Conservation (phyloP, 2,329 filamentous ascomycete species). For the Pestalotiopsis sp. region DNA sequence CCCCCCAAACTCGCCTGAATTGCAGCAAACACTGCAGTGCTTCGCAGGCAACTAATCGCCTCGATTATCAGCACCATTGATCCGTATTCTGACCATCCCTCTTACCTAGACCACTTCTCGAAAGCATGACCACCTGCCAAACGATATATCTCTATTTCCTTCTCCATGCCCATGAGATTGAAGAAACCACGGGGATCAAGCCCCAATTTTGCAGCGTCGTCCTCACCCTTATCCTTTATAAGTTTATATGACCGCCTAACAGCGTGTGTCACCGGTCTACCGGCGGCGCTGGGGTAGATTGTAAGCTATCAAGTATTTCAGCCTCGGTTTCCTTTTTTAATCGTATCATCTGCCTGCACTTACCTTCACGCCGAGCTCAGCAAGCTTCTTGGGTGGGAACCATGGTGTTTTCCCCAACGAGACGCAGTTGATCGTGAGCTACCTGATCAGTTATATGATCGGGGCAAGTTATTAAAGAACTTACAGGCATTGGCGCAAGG, state of each 20-base stretch:
- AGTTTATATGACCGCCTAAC: conserved; percentile 10
- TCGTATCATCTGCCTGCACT: no score
- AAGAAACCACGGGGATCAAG: conserved; percentile 13
- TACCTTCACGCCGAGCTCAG: conserved; percentile 8
- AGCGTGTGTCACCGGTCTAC: conserved; percentile 10
- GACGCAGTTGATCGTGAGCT: conserved; percentile 14
- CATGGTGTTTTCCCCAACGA: conserved; percentile 12
- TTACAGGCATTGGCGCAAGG: conserved; percentile 11
- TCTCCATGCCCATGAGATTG: conserved; percentile 12
- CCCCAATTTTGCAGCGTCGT: conserved; percentile 10
- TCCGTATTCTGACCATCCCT: neutral
- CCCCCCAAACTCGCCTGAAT: neutral
- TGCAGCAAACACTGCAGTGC: no score
- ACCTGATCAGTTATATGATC: neutral
- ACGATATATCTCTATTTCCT: conserved; percentile 12
- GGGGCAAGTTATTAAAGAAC: neutral
- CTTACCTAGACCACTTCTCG: neutral
- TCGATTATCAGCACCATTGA: no score
- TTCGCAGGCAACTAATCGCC: no score
- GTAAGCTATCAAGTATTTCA: neutral
- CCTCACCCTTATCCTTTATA: conserved; percentile 10
- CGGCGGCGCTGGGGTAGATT: conserved; percentile 13
- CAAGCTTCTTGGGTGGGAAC: conserved; percentile 11
- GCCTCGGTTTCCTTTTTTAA: no score
- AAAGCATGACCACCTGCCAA: conserved; percentile 11